A percentile compares a stretch with the other conserved stretches of the same genome.
These are phyloP conservation scores for Yamadazyma friedrichii DNA, from an alignment of 1,139 yeast species.

Conservation along the genomic window DNA sequence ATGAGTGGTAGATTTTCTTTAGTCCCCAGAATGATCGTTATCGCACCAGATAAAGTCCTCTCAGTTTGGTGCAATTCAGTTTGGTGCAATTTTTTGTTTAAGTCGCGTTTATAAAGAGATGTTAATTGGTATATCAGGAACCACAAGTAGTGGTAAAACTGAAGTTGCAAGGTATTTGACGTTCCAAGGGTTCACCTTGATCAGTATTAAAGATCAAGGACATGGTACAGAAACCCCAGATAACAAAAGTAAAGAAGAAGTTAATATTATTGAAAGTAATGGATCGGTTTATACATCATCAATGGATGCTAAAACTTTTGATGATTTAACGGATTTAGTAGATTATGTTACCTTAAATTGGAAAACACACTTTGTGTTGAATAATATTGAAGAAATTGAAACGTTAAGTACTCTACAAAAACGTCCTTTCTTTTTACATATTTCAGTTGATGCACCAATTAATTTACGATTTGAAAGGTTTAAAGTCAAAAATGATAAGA, in stretches of 20 bases:
- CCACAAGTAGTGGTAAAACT: constrained; percentile 66
- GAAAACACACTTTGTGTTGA: constrained; percentile 61
- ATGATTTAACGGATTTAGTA: constrained; percentile 45
- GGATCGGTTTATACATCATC: constrained; percentile 9
- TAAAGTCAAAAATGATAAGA: constrained; percentile 19
- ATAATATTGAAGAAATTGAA: constrained; percentile 44
- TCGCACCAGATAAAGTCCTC: constrained; percentile 1
- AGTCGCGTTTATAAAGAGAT: constrained; percentile 25
- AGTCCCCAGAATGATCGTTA: constrained; percentile 1
- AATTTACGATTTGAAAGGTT: constrained; percentile 52
- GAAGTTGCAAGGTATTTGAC: constrained; percentile 61
- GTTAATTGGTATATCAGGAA: constrained; percentile 79
- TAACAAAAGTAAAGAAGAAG: neutral
- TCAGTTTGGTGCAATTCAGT: too few species aligned
- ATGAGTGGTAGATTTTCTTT: too few species aligned
- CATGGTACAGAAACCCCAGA: neutral
- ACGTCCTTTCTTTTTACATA: constrained; percentile 83
- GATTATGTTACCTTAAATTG: constrained; percentile 70
- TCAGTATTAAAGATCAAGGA: constrained; percentile 16
- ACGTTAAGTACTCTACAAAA: constrained; percentile 54
- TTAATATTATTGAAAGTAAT: neutral
- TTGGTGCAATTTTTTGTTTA: neutral
- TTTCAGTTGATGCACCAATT: constrained; percentile 78
- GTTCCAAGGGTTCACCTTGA: constrained; percentile 53
- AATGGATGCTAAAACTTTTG: constrained; percentile 22